Evolutionary conservation across 129 eudicot species (phyloP).

Genomic region (Tagetes erecta): DNA sequence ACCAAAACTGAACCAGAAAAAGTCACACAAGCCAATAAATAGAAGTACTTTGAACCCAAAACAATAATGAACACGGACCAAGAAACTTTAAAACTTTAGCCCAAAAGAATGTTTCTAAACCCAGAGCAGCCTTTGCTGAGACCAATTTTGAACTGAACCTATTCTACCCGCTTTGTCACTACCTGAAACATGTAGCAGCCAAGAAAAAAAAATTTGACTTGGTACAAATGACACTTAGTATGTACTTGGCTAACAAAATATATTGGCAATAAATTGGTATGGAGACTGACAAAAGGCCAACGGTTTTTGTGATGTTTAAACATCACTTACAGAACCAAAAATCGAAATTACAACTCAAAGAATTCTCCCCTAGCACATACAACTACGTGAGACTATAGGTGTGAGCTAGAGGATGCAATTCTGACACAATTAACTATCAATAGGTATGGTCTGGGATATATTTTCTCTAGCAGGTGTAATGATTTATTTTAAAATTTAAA

Average conservation of each 20-base stretch:
- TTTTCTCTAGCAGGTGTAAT: background rate
- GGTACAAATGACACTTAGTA: background rate
- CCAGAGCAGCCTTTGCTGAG: background rate
- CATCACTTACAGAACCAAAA: background rate
- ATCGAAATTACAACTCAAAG: background rate
- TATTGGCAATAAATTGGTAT: background rate
- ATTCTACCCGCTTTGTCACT: background rate
- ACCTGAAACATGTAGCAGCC: background rate
- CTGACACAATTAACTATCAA: background rate
- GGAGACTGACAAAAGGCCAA: background rate
- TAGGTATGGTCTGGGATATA: slow-evolving; percentile 1
- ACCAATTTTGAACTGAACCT: background rate
- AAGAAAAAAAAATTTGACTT: background rate
- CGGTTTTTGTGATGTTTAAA: background rate
- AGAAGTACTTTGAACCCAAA: background rate
- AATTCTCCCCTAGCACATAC: background rate
- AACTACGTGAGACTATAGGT: background rate
- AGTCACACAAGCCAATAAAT: background rate
- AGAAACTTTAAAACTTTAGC: background rate
- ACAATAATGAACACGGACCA: background rate
- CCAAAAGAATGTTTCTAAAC: background rate
- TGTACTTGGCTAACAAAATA: background rate
- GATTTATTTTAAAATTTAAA: background rate
- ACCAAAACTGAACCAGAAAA: background rate
- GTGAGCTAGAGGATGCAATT: background rate